Conservation (phyloP, 2,329 filamentous ascomycete genomes). For the Cercospora janseana region DNA sequence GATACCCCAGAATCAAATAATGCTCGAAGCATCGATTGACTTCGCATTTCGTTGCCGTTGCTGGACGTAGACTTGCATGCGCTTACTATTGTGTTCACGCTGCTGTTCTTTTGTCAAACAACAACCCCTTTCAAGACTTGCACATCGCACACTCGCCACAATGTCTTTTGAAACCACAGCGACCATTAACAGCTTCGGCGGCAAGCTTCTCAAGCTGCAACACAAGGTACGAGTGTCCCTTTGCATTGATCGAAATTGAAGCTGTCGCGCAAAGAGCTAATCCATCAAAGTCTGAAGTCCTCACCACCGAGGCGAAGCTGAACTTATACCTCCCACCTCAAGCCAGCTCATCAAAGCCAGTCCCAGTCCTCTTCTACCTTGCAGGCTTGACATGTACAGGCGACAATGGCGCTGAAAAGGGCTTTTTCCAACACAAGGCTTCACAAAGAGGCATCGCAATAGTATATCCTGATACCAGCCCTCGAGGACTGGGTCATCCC, state of each 20-base stretch:
- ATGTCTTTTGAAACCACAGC: constrained; percentile 90
- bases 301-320: constrained; percentile 84
- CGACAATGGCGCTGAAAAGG: constrained; percentile 73
- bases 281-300: constrained; percentile 62
- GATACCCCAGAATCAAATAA: constrained; percentile 4
- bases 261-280: constrained; percentile 4
- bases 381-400: constrained; percentile 93
- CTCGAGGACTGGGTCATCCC: constrained; percentile 72
- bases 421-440: constrained; percentile 87
- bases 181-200: constrained; percentile 87
- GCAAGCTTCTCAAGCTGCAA: constrained; percentile 89
- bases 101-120: constrained; percentile 1
- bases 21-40: neutral
- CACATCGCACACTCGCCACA: constrained; percentile 28
- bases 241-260: neutral
- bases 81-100: neutral
- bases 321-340: constrained; percentile 86
- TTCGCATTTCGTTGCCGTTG: neutral
- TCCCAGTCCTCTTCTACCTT: constrained; percentile 88
- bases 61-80: neutral
- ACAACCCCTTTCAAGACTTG: neutral
- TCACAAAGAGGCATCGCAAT: constrained; percentile 81
- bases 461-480: constrained; percentile 92
- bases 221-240: constrained; percentile 52
- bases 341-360: constrained; percentile 59